Evolutionary conservation across 2,329 filamentous ascomycete genomes (phyloP).

Genomic region (Trichoderma arundinaceum): DNA sequence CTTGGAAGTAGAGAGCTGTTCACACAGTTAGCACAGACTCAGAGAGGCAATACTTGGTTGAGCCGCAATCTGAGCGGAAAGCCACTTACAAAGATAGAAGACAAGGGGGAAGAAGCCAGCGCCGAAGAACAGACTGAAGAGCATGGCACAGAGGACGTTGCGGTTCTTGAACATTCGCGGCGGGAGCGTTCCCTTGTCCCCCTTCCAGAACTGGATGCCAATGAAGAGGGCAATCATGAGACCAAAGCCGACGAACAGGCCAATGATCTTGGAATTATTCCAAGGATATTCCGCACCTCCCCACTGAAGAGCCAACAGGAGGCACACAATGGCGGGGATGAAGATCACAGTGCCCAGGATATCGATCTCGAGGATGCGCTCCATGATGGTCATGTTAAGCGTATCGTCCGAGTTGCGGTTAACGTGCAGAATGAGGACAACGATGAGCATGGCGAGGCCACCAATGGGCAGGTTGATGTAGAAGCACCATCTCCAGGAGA

Average conservation of each 20-base stretch:
- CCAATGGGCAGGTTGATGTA: slow-evolving; percentile 55
- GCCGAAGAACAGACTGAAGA: slow-evolving; percentile 57
- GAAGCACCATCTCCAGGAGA: slow-evolving; percentile 61
- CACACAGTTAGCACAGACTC: not conserved
- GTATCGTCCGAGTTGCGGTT: slow-evolving; percentile 46
- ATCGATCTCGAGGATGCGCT: slow-evolving; percentile 55
- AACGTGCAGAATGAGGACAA: slow-evolving; percentile 54
- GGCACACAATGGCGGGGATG: slow-evolving; percentile 57
- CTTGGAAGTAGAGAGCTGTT: slow-evolving; percentile 59
- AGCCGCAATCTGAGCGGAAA: not conserved
- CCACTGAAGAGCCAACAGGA: slow-evolving; percentile 63
- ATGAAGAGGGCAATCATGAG: slow-evolving; percentile 55
- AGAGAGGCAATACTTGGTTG: not conserved
- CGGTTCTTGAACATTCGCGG: slow-evolving; percentile 53
- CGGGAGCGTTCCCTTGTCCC: slow-evolving; percentile 53
- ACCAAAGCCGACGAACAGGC: slow-evolving; percentile 57
- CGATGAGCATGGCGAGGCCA: slow-evolving; percentile 54
- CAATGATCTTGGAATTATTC: slow-evolving; percentile 55
- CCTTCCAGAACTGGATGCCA: slow-evolving; percentile 51
- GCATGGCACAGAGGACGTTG: slow-evolving; percentile 48
- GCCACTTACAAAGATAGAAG: slow-evolving; percentile 56
- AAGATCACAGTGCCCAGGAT: slow-evolving; percentile 56
- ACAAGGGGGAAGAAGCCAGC: slow-evolving; percentile 59
- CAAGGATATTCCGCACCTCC: slow-evolving; percentile 60
- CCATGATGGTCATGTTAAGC: slow-evolving; percentile 42